These are phyloP conservation scores for Debaryomyces maramus DNA, from an alignment of 805 yeast species.

Conservation along the genomic window DNA sequence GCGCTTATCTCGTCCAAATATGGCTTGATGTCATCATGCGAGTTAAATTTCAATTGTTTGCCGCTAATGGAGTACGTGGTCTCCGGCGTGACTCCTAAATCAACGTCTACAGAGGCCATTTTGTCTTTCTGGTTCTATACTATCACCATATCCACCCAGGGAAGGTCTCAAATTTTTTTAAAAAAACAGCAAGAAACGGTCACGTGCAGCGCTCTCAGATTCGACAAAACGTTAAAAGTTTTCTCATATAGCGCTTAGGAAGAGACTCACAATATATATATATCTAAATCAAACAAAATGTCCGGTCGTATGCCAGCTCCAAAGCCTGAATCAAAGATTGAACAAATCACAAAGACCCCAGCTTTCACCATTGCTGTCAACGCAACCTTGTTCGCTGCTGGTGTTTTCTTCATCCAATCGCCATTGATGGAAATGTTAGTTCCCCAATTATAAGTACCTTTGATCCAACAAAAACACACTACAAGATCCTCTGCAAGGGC, in stretches of 20 bases:
- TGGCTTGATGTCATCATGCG: slow-evolving; percentile 71
- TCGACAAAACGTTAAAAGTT: slow-evolving; percentile 1
- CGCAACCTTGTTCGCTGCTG: slow-evolving; percentile 63
- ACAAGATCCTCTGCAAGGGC: too few species aligned
- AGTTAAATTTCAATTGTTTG: slow-evolving; percentile 72
- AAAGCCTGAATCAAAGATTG: slow-evolving; percentile 35
- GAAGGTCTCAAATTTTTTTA: too few species aligned
- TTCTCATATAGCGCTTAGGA: background rate
- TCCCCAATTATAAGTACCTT: slow-evolving; percentile 62
- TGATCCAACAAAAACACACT: background rate
- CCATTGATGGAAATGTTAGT: slow-evolving; percentile 80
- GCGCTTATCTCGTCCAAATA: slow-evolving; percentile 56
- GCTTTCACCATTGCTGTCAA: slow-evolving; percentile 64
- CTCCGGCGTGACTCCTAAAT: slow-evolving; percentile 41
- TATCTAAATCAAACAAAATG: slow-evolving; percentile 11
- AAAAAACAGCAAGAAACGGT: background rate
- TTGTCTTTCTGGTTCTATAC: background rate
- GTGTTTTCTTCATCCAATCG: slow-evolving; percentile 74
- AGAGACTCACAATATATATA: background rate
- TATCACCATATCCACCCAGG: too few species aligned
- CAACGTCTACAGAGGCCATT: slow-evolving; percentile 26
- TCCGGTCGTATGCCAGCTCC: slow-evolving; percentile 24
- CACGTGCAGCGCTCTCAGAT: background rate
- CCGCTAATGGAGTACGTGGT: slow-evolving; percentile 62
- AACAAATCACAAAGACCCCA: slow-evolving; percentile 62